A percentile compares a stretch with the other conserved stretches of the same genome.
Evolutionary conservation across 441 rosid species (phyloP).

Genomic region (Arabidopsis hybrid): DNA sequence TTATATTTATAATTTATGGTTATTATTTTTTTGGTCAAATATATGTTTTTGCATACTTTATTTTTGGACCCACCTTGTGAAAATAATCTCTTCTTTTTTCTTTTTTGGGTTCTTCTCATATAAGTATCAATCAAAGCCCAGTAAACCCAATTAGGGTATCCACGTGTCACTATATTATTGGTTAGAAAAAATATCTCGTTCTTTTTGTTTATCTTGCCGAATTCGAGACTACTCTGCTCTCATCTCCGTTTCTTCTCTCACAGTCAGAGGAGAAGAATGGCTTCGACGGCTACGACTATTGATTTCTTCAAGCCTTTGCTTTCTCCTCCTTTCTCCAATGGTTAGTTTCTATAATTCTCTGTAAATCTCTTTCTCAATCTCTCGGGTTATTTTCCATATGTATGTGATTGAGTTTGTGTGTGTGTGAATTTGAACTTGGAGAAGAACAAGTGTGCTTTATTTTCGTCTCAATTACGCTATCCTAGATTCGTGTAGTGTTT

Average conservation of each 20-base stretch:
- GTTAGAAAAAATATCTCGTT: background rate
- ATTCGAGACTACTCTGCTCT: background rate
- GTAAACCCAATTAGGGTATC: background rate
- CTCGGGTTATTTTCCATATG: background rate
- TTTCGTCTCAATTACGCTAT: background rate
- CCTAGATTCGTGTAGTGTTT: background rate
- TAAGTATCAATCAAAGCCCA: background rate
- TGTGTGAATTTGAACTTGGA: background rate
- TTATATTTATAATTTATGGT: too few relatives aligned
- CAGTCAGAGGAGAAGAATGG: slow-evolving; percentile 43
- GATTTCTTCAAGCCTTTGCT: slow-evolving; percentile 47
- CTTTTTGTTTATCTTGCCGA: slow-evolving; percentile 6
- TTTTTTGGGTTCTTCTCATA: background rate
- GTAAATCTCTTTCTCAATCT: background rate
- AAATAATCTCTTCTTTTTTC: background rate
- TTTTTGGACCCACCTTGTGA: too few relatives aligned
- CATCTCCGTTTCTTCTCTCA: background rate
- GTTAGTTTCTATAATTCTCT: slow-evolving; percentile 41
- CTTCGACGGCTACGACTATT: slow-evolving; percentile 59
- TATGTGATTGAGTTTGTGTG: slow-evolving; percentile 12
- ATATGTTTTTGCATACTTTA: too few relatives aligned
- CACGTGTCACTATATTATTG: background rate
- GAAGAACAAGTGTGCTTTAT: background rate
- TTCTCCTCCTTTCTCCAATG: slow-evolving; percentile 48
- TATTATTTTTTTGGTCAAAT: too few relatives aligned